Evolutionary conservation across 1,284 basidiomycete genomes (phyloP).

Genomic region (Spongispora temasekensis): DNA sequence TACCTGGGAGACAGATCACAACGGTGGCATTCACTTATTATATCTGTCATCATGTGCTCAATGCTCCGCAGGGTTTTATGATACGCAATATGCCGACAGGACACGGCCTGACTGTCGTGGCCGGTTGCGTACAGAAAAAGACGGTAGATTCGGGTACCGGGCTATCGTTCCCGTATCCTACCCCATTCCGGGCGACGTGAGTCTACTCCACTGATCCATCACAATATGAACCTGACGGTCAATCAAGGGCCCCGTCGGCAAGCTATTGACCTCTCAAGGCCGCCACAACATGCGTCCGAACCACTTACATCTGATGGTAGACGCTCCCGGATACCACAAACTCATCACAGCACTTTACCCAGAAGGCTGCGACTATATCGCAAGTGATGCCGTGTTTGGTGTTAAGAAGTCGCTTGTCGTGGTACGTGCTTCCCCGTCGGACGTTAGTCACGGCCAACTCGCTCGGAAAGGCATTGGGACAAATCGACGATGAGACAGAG

Average conservation of each 20-base stretch:
- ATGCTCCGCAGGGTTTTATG: conserved; percentile 49
- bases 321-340: conserved; percentile 69
- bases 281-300: conserved; percentile 80
- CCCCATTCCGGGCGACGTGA: conserved; percentile 75
- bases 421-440: conserved; percentile 43
- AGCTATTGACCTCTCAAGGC: conserved; percentile 55
- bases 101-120: conserved; percentile 77
- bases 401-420: conserved; percentile 66
- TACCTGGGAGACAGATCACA: conserved; percentile 85
- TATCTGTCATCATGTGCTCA: conserved; percentile 1
- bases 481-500: conserved; percentile 53
- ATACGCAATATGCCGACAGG: conserved; percentile 64
- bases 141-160: conserved; percentile 74
- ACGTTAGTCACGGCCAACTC: conserved; percentile 1
- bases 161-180: conserved; percentile 80
- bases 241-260: conserved; percentile 69
- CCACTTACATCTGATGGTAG: conserved; percentile 76
- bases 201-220: conserved; percentile 13
- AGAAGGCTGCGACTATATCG: conserved; percentile 65
- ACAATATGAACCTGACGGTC: conserved; percentile 3
- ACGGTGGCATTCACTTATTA: conserved; percentile 18
- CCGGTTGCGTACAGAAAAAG: conserved; percentile 56
- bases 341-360: conserved; percentile 78
- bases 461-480: conserved; percentile 44
- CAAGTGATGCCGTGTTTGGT: conserved; percentile 78